These are phyloP conservation scores for Saprolegnia diclina DNA, from an alignment of 352 stramenopile species.

Conservation along the genomic window DNA sequence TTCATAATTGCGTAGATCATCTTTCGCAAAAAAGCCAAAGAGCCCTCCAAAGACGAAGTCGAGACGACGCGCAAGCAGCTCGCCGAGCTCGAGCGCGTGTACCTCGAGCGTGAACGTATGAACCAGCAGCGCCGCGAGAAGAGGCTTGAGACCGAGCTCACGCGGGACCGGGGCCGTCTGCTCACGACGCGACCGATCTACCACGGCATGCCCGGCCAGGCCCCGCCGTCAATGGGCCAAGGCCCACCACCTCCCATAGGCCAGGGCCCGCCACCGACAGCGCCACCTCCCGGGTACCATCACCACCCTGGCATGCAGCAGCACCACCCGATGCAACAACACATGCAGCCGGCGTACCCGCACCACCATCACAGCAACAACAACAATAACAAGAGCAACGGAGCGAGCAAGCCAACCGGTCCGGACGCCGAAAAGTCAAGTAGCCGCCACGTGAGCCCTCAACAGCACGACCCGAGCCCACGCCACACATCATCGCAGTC, in stretches of 20 bases:
- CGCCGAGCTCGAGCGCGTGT: slow-evolving; percentile 91
- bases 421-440: slow-evolving; percentile 8
- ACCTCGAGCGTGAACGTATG: slow-evolving; percentile 93
- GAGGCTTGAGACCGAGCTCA: slow-evolving; percentile 74
- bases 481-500: neutral
- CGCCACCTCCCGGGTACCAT: slow-evolving; percentile 10
- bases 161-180: slow-evolving; percentile 57
- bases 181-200: slow-evolving; percentile 16
- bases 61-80: slow-evolving; percentile 70
- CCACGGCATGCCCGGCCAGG: slow-evolving; percentile 1
- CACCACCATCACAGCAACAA: neutral
- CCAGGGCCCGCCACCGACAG: neutral
- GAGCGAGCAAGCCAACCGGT: neutral
- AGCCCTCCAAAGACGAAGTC: slow-evolving; percentile 74
- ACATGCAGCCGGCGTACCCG: slow-evolving; percentile 33
- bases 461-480: slow-evolving; percentile 3
- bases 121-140: slow-evolving; percentile 89
- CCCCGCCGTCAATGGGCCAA: neutral
- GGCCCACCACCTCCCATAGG: neutral
- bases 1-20: slow-evolving; percentile 37
- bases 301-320: slow-evolving; percentile 26
- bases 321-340: slow-evolving; percentile 33
- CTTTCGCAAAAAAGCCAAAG: slow-evolving; percentile 66
- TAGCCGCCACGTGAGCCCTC: neutral
- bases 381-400: slow-evolving; percentile 6